phyloP scores from a whole-genome alignment of 371 early-diverging fungal species.

The Apophysomyces trapeziformis region DNA sequence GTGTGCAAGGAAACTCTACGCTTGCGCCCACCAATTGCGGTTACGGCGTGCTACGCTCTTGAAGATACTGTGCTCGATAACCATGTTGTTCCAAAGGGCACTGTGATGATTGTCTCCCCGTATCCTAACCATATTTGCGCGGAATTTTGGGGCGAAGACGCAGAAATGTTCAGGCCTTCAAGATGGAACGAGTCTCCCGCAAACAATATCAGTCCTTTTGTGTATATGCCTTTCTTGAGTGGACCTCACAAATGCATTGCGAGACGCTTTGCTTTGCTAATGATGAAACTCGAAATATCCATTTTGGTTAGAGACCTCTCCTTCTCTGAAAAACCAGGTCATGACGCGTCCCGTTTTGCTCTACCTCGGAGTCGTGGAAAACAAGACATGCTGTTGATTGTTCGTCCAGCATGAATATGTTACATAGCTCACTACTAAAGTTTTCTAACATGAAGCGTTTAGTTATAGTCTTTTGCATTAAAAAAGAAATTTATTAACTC shows the following conservation, averaged over 20 bases:
- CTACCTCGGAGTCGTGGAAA: too few relatives aligned
- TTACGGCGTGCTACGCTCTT: too few relatives aligned
- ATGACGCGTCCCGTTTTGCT: too few relatives aligned
- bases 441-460: too few relatives aligned
- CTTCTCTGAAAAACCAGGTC: conserved; percentile 40
- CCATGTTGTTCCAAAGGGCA: conserved; percentile 59
- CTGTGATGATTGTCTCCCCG: conserved; percentile 43
- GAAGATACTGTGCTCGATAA: too few relatives aligned
- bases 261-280: conserved; percentile 42
- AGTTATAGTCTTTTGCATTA: too few relatives aligned
- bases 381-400: too few relatives aligned
- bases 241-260: conserved; percentile 55
- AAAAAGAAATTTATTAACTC: too few relatives aligned
- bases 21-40: conserved; percentile 55
- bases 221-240: conserved; percentile 65
- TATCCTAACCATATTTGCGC: conserved; percentile 51
- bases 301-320: conserved; percentile 35
- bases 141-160: conserved; percentile 69
- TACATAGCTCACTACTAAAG: too few relatives aligned
- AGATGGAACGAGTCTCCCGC: conserved; percentile 56
- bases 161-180: conserved; percentile 64
- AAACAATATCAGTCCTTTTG: conserved; percentile 37
- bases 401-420: too few relatives aligned
- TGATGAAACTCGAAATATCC: conserved; percentile 42
- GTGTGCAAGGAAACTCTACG: conserved; percentile 60